Base-by-base conservation (phyloP, 2,329 filamentous ascomycete species). In the Fusarium metavorans region DNA sequence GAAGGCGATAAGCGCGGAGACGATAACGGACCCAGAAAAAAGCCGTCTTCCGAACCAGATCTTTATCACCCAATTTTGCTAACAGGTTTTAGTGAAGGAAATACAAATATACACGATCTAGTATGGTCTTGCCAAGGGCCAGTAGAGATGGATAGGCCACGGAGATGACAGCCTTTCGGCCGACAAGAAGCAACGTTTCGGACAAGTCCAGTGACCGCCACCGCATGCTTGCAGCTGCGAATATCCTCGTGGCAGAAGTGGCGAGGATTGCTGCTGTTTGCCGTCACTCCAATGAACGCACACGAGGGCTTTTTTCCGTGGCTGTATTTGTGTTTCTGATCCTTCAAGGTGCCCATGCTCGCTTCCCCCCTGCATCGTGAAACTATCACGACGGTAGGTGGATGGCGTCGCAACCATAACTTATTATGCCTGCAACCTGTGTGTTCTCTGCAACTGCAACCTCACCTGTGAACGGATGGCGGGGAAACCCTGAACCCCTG, bases 61-160 rank as follows among this genome's bases (percentile, higher is more conserved):
- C 66, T 56, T 58, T 66, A 71, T 60, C 62, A 64, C 56, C 39
- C 41, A 68, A 64, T 78, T 79, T 78, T 69, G 66, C 74, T 78
- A 78, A 78, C 66, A 77, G 71, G n/a, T 78, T 78, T 78, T 78
- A 78, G 77, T 78, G 77, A 78, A 74, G 32, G 60, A 78, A 75
- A 67, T 52, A 16, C 41, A 23, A 45, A 45, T 45, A 45, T 14
- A 13, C 11, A 6, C 23, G 45, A 34, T 59, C 20, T 14, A 43
- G 20, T 23, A 43, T 43, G 41, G 58, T 6, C 41, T 10, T 54
- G 45, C 18, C 20, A 41, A 54, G 39, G 56, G 50, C 2, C 16
- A 48, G 25, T 11, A 30, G 2, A 18, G 48, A 52, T 52, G 30
- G 48, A 27, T 10, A 13, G 48, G 48, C 27, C 25, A 32, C 25